These are phyloP conservation scores for Inga oerstediana DNA, from an alignment of 306 rosid genomes.

Conservation along the genomic window DNA sequence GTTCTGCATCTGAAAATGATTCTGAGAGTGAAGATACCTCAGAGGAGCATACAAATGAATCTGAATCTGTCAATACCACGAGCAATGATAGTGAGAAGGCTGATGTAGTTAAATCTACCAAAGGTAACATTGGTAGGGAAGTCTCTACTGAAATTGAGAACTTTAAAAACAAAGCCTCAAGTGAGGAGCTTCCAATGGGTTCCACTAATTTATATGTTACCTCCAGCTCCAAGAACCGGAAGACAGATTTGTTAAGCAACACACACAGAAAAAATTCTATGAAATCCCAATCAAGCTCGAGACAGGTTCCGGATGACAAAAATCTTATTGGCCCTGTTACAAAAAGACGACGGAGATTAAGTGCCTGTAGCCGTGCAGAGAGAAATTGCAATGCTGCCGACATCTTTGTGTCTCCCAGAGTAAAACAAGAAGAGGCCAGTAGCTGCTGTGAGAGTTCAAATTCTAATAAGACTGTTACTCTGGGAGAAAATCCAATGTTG, in stretches of 20 bases:
- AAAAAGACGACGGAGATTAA: conserved; percentile 53
- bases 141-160: conserved; percentile 34
- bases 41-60: conserved; percentile 49
- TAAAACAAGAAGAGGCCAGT: conserved; percentile 52
- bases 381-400: conserved; percentile 31
- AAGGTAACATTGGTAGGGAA: conserved; percentile 30
- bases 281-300: conserved; percentile 42
- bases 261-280: conserved; percentile 29
- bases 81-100: conserved; percentile 44
- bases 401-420: conserved; percentile 39
- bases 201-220: conserved; percentile 32
- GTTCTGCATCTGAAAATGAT: conserved; percentile 42
- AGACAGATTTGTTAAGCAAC: conserved; percentile 30
- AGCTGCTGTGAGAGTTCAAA: conserved; percentile 39
- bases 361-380: conserved; percentile 50
- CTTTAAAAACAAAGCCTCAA: conserved; percentile 43
- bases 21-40: conserved; percentile 46
- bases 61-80: conserved; percentile 45
- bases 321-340: conserved; percentile 40
- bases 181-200: conserved; percentile 40
- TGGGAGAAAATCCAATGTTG: conserved; percentile 36
- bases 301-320: conserved; percentile 39
- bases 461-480: conserved; percentile 32
- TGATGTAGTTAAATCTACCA: conserved; percentile 33
- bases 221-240: conserved; percentile 39